A percentile compares a stretch with the other conserved stretches of the same genome.
Evolutionary conservation across 495 filamentous ascomycete species (phyloP).

Genomic region (Aspergillus asperescens): DNA sequence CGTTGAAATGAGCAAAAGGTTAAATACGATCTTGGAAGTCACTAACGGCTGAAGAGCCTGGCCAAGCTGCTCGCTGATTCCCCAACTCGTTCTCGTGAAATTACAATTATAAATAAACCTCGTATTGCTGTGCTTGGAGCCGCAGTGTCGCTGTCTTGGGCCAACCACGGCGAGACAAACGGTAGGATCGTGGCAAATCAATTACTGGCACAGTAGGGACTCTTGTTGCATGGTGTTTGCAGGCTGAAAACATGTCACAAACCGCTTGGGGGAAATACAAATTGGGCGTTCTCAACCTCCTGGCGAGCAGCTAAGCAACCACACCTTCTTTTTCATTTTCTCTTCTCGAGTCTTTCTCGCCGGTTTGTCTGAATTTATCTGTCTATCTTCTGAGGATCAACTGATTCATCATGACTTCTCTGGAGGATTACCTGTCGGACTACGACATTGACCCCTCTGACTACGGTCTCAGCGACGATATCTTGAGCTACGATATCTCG

Average conservation of each 20-base stretch:
- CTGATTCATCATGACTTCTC: not conserved
- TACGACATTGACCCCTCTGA: not conserved
- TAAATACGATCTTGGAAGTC: not conserved
- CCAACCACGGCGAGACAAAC: not conserved
- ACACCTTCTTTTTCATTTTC: not conserved
- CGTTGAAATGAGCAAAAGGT: too few species aligned
- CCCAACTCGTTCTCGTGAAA: not conserved
- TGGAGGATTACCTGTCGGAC: not conserved
- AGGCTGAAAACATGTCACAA: not conserved
- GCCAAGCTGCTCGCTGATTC: not conserved
- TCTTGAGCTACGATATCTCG: not conserved
- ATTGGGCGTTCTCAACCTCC: not conserved
- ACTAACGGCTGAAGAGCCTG: not conserved
- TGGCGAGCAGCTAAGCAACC: not conserved
- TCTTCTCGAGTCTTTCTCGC: not conserved
- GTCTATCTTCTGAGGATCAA: not conserved
- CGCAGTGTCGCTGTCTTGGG: not conserved
- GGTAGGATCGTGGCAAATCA: not conserved
- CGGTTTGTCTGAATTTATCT: not conserved
- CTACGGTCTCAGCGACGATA: not conserved
- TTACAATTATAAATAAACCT: not conserved
- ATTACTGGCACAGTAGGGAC: not conserved
- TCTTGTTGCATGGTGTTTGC: not conserved
- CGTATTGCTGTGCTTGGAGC: constrained; percentile 9
- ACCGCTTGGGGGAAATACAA: not conserved